Evolutionary conservation across 305 asterid genomes (phyloP).

Genomic region (Plantago coronopus): DNA sequence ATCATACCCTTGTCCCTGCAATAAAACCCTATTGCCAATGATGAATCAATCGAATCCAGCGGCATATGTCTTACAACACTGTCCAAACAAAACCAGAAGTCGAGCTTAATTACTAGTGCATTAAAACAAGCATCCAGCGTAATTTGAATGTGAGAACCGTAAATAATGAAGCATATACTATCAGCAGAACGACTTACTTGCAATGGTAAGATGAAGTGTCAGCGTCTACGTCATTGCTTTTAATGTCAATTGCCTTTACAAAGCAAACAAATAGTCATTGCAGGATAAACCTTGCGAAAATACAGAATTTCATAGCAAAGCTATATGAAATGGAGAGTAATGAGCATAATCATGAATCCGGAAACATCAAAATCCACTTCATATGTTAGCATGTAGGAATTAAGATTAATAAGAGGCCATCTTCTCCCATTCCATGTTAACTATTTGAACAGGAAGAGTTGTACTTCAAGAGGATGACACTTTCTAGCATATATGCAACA

Average conservation of each 20-base stretch:
- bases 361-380: too few relatives aligned
- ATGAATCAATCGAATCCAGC: conserved; percentile 83
- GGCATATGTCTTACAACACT: conserved; percentile 71
- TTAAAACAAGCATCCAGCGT: conserved; percentile 8
- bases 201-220: conserved; percentile 81
- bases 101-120: conserved; percentile 14
- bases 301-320: too few relatives aligned
- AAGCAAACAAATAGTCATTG: conserved; percentile 18
- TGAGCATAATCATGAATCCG: too few relatives aligned
- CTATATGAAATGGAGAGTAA: too few relatives aligned
- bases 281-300: background rate
- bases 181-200: conserved; percentile 52
- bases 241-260: conserved; percentile 62
- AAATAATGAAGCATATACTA: background rate
- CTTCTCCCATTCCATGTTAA: too few relatives aligned
- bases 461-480: too few relatives aligned
- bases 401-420: too few relatives aligned
- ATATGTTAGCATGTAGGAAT: too few relatives aligned
- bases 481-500: too few relatives aligned
- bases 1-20: conserved; percentile 68
- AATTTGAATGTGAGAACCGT: conserved; percentile 1
- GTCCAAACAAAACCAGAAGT: conserved; percentile 25
- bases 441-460: too few relatives aligned
- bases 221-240: conserved; percentile 42
- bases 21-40: conserved; percentile 71